phyloP scores from a whole-genome alignment of 805 yeast genomes.

The Dipodascopsis uninucleata region DNA sequence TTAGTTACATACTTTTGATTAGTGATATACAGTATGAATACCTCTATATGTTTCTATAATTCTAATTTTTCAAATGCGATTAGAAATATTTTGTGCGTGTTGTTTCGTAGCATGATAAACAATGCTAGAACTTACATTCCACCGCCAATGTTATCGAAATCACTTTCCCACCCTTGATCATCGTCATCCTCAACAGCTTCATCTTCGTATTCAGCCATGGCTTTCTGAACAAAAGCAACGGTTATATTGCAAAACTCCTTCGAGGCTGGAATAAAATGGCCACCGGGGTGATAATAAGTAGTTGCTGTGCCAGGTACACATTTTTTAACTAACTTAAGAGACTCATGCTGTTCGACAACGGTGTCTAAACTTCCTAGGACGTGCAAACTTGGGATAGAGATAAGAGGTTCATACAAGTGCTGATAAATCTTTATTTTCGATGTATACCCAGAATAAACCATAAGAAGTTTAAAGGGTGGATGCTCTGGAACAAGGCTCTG shows the following conservation, averaged over 20 bases:
- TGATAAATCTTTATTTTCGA: constrained; percentile 32
- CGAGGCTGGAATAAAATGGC: constrained; percentile 92
- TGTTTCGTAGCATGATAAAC: neutral
- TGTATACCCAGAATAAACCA: constrained; percentile 65
- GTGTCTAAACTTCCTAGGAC: constrained; percentile 84
- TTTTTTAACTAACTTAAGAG: constrained; percentile 54
- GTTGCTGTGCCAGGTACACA: constrained; percentile 46
- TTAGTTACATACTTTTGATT: no score
- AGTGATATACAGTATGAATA: neutral
- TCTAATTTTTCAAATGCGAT: neutral
- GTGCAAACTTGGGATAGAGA: constrained; percentile 55
- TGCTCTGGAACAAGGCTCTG: constrained; percentile 52
- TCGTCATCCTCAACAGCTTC: constrained; percentile 9
- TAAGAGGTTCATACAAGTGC: constrained; percentile 34
- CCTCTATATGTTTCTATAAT: neutral
- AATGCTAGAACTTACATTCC: neutral
- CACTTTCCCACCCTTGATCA: constrained; percentile 38
- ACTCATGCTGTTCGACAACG: constrained; percentile 71
- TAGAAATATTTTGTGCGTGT: neutral
- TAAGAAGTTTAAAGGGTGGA: constrained; percentile 60
- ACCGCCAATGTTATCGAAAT: constrained; percentile 38
- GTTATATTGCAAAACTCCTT: constrained; percentile 46
- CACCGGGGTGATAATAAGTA: constrained; percentile 82
- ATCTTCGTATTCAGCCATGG: constrained; percentile 1
- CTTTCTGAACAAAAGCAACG: constrained; percentile 31